Base-by-base conservation (phyloP, 352 stramenopile genomes). In the Phytophthora lateralis region DNA sequence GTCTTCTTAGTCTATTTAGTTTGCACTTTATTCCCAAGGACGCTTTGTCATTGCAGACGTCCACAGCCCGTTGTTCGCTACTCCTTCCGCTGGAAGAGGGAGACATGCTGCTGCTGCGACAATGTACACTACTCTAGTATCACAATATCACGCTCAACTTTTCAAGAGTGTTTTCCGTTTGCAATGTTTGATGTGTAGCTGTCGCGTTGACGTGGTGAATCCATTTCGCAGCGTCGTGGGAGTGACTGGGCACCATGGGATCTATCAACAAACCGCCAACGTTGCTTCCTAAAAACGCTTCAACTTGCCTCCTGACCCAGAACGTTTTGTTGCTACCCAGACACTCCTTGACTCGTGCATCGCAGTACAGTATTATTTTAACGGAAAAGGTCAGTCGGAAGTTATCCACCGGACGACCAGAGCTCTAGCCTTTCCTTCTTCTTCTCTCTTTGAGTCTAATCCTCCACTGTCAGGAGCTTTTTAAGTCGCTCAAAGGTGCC, bases 401-500 rank as follows among this genome's bases (percentile, higher is more conserved):
- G 35, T 26, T 60, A 61, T 55, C 34, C 42, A 54, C 26, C 37
- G 37, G 44, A 58, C 49, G 47, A 64, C 50, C 63, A 66, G 43
- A 74, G 59, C 61, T 74, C 60, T 73, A 70, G 34, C 53, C 34
- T 62, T 67, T 63, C 53, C 42, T 53, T 50, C 24, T 51, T 64
- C n/a, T 48, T 53, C 17, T 35, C 30, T 54, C 32, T 46, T 61
- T 32, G 37, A 51, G 46, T 61, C 59, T 87, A 81, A 82, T 76
- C 54, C 51, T 96, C 80, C 71, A 92, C 71, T 53, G 88, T 62
- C 47, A 98, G 78, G 52, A 95, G 48, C 47, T 95, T 89, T 73
- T 98, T 98, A 66, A 98, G 84, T 50, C 81, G 83, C 71, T 99
- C 96, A 73, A 98, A 99, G 21, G 95, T 94, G 55, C 90, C 85